Base-by-base conservation (phyloP, 768 basidiomycete species). In the Cantharellus cinnabarinus region DNA sequence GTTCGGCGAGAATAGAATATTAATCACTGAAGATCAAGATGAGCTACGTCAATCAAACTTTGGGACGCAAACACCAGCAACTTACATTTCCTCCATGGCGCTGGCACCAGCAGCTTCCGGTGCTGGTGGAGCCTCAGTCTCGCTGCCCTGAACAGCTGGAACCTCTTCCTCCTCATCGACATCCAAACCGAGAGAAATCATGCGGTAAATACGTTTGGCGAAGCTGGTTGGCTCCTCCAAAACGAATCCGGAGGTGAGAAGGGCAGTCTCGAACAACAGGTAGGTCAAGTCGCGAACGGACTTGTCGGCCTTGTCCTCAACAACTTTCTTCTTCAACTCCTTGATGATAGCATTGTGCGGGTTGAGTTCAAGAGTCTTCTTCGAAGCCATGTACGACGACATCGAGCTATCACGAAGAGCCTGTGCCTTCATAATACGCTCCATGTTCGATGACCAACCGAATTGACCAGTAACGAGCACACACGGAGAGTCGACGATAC, bases 381-480 rank as follows among this genome's bases (percentile, higher is more conserved):
- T 93, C 62, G 84, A 87, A 38, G 89, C 88, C 94, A 97, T 98
- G 79, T 97, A 97, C 35, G 90, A 94, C 35, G 91, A 95, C 93
- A 94, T 94, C 62, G 86, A 89, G 15, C 89, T 88, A 70, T 94
- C 90, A 63, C 90, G 87, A 59, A 94, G 81, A 39, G 93, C 93
- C 73, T 98, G 93, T 7, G 94, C 91, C 75, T 94, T 94, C 94
- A 98, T 97, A 77, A 97, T 95, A 72, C 93, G 84, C 72, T 93
- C 87, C 94, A 98, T 98, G 79, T 97, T 97, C 59, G 93, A 91
- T 37, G 90, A 95, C 94, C 94, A 99, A 59, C 94, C 95, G 73
- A 97, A 99, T 71, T 97, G 93, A 60, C 94, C 94, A 61, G 95
- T 98, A 68, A 97, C 91, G 67, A 94, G 83, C 51, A 95, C 94